phyloP scores from a whole-genome alignment of 1,284 basidiomycete genomes.

The Phenoliferia sp. region DNA sequence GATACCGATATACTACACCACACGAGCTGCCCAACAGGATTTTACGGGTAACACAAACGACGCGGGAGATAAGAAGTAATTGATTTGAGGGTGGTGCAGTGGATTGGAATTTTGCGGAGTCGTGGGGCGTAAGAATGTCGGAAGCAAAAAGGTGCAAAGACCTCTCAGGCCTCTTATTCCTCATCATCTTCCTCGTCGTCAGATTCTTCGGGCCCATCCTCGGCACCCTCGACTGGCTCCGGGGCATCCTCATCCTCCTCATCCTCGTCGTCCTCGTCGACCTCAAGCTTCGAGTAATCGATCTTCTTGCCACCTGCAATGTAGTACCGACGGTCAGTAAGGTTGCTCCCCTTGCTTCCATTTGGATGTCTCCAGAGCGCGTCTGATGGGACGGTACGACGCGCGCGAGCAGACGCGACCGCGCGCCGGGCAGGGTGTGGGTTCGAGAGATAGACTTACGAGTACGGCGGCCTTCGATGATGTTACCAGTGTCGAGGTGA shows the following conservation, averaged over 20 bases:
- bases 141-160: not conserved
- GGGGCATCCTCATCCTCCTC: conserved; percentile 5
- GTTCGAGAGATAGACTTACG: conserved; percentile 4
- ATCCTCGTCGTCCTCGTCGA: conserved; percentile 11
- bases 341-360: not conserved
- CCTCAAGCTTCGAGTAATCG: conserved; percentile 1
- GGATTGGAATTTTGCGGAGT: too few species aligned
- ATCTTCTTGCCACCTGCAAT: conserved; percentile 14
- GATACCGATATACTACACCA: too few species aligned
- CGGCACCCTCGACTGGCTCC: not conserved
- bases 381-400: not conserved
- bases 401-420: not conserved
- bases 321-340: not conserved
- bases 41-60: too few species aligned
- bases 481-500: conserved; percentile 12
- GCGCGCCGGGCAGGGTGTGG: too few species aligned
- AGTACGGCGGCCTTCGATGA: conserved; percentile 16
- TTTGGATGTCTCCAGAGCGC: not conserved
- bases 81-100: too few species aligned
- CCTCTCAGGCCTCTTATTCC: not conserved
- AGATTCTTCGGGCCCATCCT: not conserved
- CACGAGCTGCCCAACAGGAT: too few species aligned
- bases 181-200: not conserved
- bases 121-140: too few species aligned
- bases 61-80: too few species aligned